These are phyloP conservation scores for Chlorociboria aeruginascens DNA, from an alignment of 495 filamentous ascomycete species.

Conservation along the genomic window DNA sequence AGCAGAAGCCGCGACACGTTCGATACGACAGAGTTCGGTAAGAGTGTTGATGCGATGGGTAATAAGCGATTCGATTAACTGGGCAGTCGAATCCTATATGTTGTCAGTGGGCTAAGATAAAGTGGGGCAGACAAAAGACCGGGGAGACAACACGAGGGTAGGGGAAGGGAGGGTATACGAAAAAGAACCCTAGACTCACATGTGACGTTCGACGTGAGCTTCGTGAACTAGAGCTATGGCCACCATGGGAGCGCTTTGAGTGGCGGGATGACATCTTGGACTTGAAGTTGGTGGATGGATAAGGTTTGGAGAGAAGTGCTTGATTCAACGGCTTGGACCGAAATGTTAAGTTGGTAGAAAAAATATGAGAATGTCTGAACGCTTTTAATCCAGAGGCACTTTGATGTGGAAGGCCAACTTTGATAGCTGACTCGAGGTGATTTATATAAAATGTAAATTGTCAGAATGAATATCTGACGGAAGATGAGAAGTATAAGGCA, in stretches of 20 bases:
- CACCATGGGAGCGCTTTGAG: constrained; percentile 1
- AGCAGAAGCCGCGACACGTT: constrained; percentile 46
- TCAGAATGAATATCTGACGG: no score
- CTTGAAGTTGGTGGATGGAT: neutral
- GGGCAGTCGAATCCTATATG: constrained; percentile 11
- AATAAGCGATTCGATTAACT: constrained; percentile 40
- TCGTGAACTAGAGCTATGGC: constrained; percentile 8
- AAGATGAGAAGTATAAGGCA: no score
- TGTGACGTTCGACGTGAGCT: constrained; percentile 9
- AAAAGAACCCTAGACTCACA: constrained; percentile 16
- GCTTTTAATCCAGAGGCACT: no score
- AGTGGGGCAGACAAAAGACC: neutral
- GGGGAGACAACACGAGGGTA: neutral
- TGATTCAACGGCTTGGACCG: no score
- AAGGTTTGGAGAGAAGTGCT: neutral
- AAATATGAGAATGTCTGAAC: no score
- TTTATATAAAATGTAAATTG: no score
- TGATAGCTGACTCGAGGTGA: no score
- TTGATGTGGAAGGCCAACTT: no score
- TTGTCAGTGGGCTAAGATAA: constrained; percentile 1
- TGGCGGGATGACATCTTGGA: constrained; percentile 12
- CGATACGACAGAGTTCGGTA: constrained; percentile 62
- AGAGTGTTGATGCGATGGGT: constrained; percentile 62
- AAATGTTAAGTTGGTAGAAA: no score
- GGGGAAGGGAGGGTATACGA: neutral